phyloP scores from a whole-genome alignment of 768 basidiomycete species.

The Vishniacozyma victoriae region DNA sequence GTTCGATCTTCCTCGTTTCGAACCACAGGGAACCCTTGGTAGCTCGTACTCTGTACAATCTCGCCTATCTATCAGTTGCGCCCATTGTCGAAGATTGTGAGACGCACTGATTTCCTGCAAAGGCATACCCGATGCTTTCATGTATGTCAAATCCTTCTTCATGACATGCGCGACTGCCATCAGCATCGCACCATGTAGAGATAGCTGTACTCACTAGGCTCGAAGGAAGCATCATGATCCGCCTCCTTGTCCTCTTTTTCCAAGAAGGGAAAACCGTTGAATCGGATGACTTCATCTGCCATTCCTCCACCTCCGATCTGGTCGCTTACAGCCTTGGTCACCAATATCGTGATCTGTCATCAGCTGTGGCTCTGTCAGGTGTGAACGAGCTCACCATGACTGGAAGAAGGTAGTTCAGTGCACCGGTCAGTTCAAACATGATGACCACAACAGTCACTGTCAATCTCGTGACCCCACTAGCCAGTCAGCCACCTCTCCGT shows the following conservation, averaged over 20 bases:
- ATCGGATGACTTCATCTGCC: conserved; percentile 92
- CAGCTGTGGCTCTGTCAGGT: neutral
- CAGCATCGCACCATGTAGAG: neutral
- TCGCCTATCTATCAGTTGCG: conserved; percentile 54
- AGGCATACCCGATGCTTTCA: conserved; percentile 69
- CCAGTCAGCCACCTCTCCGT: neutral
- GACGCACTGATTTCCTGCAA: conserved; percentile 71
- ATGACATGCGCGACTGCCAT: conserved; percentile 77
- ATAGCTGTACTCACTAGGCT: conserved; percentile 60
- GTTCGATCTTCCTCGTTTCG: conserved; percentile 56
- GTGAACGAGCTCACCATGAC: conserved; percentile 69
- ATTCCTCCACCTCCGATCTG: conserved; percentile 88
- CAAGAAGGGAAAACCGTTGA: conserved; percentile 94
- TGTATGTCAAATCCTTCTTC: conserved; percentile 68
- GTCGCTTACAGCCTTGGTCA: conserved; percentile 95
- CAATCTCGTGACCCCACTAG: conserved; percentile 92
- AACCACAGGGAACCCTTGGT: conserved; percentile 89
- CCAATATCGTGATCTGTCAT: conserved; percentile 80
- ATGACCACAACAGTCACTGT: conserved; percentile 98
- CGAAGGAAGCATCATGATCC: conserved; percentile 67
- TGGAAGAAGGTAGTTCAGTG: conserved; percentile 91
- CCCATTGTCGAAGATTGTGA: neutral
- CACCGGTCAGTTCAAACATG: conserved; percentile 98
- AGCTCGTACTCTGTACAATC: conserved; percentile 63
- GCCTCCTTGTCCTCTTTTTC: conserved; percentile 74